A percentile compares a stretch with the other conserved stretches of the same genome.
These are phyloP conservation scores for Malus orientalis DNA, from an alignment of 306 rosid genomes.

Conservation along the genomic window DNA sequence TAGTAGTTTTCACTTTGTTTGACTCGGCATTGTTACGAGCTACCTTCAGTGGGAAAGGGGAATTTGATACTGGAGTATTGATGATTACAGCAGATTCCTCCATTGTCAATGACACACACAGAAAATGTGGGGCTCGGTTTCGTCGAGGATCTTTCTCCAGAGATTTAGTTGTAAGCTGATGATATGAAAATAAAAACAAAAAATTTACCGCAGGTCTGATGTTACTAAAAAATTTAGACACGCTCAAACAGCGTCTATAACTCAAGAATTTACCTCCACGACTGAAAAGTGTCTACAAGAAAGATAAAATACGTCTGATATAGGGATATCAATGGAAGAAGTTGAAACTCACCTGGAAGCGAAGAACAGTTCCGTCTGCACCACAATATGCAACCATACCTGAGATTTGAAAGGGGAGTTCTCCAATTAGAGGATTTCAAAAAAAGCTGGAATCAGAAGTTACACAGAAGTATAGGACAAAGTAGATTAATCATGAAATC, in stretches of 20 bases:
- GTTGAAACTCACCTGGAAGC: constrained; percentile 59
- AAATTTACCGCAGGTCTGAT: neutral
- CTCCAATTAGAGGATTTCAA: neutral
- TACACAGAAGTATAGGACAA: too few relatives aligned
- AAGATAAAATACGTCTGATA: neutral
- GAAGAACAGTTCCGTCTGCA: constrained; percentile 70
- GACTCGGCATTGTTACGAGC: constrained; percentile 30
- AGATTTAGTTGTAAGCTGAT: constrained; percentile 64
- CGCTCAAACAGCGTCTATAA: neutral
- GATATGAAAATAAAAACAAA: constrained; percentile 7
- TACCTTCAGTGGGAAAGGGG: constrained; percentile 50
- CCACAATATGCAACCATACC: constrained; percentile 89
- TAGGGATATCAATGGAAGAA: neutral
- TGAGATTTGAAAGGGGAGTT: constrained; percentile 19
- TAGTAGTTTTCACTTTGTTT: constrained; percentile 19
- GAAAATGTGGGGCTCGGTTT: constrained; percentile 44
- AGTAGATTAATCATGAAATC: too few relatives aligned
- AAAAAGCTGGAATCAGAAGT: neutral
- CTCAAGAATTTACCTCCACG: neutral
- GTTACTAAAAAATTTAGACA: neutral
- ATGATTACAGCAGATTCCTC: constrained; percentile 54
- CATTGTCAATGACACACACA: constrained; percentile 60
- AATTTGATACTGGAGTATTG: constrained; percentile 35
- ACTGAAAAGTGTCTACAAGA: neutral
- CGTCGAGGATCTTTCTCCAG: constrained; percentile 45